phyloP scores from a whole-genome alignment of 306 rosid species.

The Parietaria judaica region DNA sequence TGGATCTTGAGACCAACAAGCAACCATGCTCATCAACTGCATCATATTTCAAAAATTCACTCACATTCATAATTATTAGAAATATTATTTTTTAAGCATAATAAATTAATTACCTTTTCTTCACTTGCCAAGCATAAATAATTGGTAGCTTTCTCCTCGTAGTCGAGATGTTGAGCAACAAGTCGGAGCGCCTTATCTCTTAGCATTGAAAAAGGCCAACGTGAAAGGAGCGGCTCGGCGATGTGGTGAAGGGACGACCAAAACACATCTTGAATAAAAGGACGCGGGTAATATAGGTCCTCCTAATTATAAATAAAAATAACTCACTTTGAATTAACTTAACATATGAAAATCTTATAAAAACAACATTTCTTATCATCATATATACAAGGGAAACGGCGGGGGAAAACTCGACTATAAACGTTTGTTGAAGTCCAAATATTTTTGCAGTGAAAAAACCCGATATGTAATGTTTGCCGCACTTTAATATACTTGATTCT shows the following conservation, averaged over 20 bases:
- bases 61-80: not conserved
- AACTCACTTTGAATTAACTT: too few relatives aligned
- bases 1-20: constrained; percentile 25
- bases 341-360: too few relatives aligned
- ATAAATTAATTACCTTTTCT: not conserved
- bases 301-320: not conserved
- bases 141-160: not conserved
- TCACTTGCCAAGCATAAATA: not conserved
- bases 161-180: not conserved
- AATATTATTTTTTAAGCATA: too few relatives aligned
- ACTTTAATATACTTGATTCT: constrained; percentile 9
- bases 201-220: not conserved
- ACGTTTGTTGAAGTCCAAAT: too few relatives aligned
- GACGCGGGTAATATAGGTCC: not conserved
- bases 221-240: not conserved
- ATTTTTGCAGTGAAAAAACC: too few relatives aligned
- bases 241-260: not conserved
- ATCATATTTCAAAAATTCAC: not conserved
- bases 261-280: not conserved
- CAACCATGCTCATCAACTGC: not conserved
- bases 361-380: too few relatives aligned
- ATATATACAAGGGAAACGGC: too few relatives aligned
- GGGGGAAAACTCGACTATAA: not conserved
- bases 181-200: not conserved
- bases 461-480: constrained; percentile 31